Conservation (phyloP, 2,329 filamentous ascomycete species). For the Rhinocladiella similis region DNA sequence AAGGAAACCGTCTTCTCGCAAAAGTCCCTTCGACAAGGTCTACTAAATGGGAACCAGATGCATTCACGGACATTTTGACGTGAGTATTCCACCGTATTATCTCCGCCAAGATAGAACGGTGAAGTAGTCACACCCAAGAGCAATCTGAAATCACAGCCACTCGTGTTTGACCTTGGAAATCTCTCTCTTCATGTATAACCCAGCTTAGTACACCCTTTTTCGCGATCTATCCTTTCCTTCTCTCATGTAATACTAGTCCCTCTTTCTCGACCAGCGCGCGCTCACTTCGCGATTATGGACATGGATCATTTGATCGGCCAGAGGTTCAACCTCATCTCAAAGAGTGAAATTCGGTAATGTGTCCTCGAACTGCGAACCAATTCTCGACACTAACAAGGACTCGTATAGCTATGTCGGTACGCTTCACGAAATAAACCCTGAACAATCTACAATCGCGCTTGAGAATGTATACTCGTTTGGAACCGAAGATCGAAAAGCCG, state of each 20-base stretch:
- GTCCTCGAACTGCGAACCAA: slow-evolving; percentile 37
- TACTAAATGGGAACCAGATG: no score
- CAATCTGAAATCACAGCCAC: background rate
- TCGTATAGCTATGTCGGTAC: slow-evolving; percentile 84
- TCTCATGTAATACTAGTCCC: slow-evolving; percentile 27
- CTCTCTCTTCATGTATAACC: background rate
- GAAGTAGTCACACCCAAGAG: background rate
- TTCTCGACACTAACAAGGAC: slow-evolving; percentile 32
- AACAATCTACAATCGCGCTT: slow-evolving; percentile 92
- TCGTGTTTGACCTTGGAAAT: background rate
- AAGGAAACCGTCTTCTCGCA: background rate
- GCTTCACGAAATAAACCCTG: slow-evolving; percentile 96
- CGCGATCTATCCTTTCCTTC: slow-evolving; percentile 1
- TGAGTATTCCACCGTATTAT: background rate
- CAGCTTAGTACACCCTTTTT: slow-evolving; percentile 3
- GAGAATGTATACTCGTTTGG: slow-evolving; percentile 95
- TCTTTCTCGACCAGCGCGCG: slow-evolving; percentile 27
- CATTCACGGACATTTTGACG: no score
- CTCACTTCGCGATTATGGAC: slow-evolving; percentile 41
- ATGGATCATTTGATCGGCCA: slow-evolving; percentile 60
- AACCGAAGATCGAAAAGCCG: slow-evolving; percentile 82
- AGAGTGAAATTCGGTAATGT: slow-evolving; percentile 87
- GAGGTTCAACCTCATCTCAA: slow-evolving; percentile 94
- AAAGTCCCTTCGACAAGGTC: no score
- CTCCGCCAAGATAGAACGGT: background rate